Conservation (phyloP, 768 basidiomycete genomes). For the Termitomyces titanicus region DNA sequence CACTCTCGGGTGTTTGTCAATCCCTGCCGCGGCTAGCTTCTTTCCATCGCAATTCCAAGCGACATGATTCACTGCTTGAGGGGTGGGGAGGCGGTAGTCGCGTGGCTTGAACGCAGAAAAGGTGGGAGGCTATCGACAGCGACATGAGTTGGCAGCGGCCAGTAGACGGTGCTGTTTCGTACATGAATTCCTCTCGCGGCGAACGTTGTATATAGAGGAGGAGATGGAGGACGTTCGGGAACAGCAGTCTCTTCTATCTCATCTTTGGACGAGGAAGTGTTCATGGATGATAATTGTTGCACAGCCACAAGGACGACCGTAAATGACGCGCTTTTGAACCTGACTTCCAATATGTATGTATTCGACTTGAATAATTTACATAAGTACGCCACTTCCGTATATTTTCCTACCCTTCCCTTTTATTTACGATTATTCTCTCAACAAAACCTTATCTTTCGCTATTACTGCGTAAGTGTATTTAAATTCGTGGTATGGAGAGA, state of each 20-base stretch:
- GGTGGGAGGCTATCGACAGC: conserved; percentile 54
- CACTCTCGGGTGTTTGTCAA: conserved; percentile 74
- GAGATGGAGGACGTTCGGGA: conserved; percentile 63
- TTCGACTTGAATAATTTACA: too few relatives aligned
- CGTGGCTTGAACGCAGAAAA: conserved; percentile 80
- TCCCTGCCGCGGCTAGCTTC: conserved; percentile 76
- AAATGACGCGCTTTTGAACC: too few relatives aligned
- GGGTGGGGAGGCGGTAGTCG: conserved; percentile 62
- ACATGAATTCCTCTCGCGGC: conserved; percentile 71
- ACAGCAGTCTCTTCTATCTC: conserved; percentile 57
- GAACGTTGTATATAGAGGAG: conserved; percentile 71
- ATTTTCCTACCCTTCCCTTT: too few relatives aligned
- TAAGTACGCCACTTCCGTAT: too few relatives aligned
- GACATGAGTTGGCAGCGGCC: conserved; percentile 14
- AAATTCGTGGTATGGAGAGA: too few relatives aligned
- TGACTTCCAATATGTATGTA: too few relatives aligned
- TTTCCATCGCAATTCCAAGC: conserved; percentile 86
- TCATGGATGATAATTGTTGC: conserved; percentile 11
- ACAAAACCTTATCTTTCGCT: too few relatives aligned
- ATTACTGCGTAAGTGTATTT: too few relatives aligned
- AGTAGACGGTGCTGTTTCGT: conserved; percentile 28
- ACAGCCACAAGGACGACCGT: conserved; percentile 1
- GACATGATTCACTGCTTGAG: conserved; percentile 69
- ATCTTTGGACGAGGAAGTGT: conserved; percentile 30
- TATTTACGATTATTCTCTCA: too few relatives aligned